These are phyloP conservation scores for Macrolepiota fuliginosa DNA, from an alignment of 768 basidiomycete species.

Conservation along the genomic window DNA sequence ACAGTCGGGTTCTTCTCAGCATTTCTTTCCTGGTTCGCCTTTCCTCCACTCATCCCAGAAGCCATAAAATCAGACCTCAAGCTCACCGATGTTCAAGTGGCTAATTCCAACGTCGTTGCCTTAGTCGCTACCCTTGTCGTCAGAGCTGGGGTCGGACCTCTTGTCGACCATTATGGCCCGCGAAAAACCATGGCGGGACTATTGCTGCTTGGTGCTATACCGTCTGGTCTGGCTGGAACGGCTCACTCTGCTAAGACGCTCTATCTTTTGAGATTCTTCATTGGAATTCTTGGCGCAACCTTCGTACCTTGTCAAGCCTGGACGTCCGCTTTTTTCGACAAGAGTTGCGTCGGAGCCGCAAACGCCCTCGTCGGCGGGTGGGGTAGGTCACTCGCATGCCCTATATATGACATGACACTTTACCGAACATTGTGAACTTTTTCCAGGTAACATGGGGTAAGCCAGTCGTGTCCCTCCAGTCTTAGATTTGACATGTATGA, in stretches of 20 bases:
- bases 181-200: constrained; percentile 53
- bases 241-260: constrained; percentile 34
- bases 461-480: neutral
- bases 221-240: constrained; percentile 56
- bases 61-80: constrained; percentile 52
- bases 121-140: constrained; percentile 47
- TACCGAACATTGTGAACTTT: neutral
- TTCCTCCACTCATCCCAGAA: constrained; percentile 57
- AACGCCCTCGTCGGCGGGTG: constrained; percentile 58
- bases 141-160: constrained; percentile 46
- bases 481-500: neutral
- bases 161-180: constrained; percentile 51
- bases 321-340: constrained; percentile 62
- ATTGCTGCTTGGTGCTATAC: constrained; percentile 53
- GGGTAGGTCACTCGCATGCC: constrained; percentile 34
- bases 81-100: constrained; percentile 44
- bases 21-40: constrained; percentile 54
- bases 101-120: constrained; percentile 49
- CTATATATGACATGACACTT: too few species aligned
- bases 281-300: constrained; percentile 57
- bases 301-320: constrained; percentile 63
- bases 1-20: constrained; percentile 50
- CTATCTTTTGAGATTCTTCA: constrained; percentile 51
- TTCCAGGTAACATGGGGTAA: constrained; percentile 30
- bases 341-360: constrained; percentile 37